These are phyloP conservation scores for Bipolaris gigantea DNA, from an alignment of 2,329 filamentous ascomycete species.

Conservation along the genomic window DNA sequence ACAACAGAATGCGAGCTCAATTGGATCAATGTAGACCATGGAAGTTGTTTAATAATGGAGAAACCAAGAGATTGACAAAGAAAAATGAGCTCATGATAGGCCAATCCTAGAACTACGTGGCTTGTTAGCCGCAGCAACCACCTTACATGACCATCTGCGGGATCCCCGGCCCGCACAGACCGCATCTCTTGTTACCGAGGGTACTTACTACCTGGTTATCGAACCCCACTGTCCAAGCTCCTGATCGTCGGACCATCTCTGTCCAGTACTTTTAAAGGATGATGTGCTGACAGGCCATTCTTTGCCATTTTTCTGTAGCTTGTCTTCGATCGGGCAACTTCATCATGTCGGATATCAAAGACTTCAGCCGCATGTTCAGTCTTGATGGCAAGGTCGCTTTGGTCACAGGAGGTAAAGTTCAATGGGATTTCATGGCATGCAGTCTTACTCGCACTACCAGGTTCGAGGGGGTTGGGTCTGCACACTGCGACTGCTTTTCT, in stretches of 20 bases:
- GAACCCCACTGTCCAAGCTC: slow-evolving; percentile 27
- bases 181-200: slow-evolving; percentile 23
- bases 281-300: neutral
- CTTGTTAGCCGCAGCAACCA: slow-evolving; percentile 10
- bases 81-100: neutral
- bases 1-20: neutral
- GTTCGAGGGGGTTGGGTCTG: slow-evolving; percentile 46
- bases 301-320: neutral
- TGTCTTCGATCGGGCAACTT: slow-evolving; percentile 1
- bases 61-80: neutral
- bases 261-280: slow-evolving; percentile 17
- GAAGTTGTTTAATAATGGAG: neutral
- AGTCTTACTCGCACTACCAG: slow-evolving; percentile 20
- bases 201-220: slow-evolving; percentile 28
- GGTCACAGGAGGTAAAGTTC: slow-evolving; percentile 38
- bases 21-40: neutral
- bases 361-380: slow-evolving; percentile 42
- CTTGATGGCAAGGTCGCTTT: slow-evolving; percentile 44
- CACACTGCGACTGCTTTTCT: slow-evolving; percentile 47
- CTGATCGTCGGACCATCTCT: slow-evolving; percentile 17
- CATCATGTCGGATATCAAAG: slow-evolving; percentile 37
- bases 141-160: slow-evolving; percentile 16
- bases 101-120: too few species aligned
- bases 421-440: neutral
- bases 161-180: slow-evolving; percentile 24